Base-by-base conservation (phyloP, 495 filamentous ascomycete genomes). In the Astrocystis sublimbata region DNA sequence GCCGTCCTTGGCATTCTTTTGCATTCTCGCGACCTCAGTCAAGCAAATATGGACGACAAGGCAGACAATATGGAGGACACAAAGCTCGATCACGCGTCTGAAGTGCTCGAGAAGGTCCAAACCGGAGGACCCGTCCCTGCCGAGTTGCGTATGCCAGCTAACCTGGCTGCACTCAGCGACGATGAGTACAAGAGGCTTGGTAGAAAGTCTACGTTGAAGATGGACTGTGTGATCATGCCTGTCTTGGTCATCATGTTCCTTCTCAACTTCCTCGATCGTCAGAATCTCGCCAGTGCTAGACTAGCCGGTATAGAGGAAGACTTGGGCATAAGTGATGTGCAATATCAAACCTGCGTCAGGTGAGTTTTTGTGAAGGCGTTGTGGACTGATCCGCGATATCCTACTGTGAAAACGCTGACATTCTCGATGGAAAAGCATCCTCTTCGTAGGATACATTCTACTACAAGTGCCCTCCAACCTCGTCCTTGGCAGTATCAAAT, bases 391-490 rank as follows among this genome's bases (percentile, higher is more conserved):
- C n/a, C n/a, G n/a, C n/a, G n/a, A n/a, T n/a, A n/a, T n/a, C n/a
- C n/a, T n/a, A n/a, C n/a, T n/a, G n/a, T n/a, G n/a, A n/a, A n/a
- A n/a, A n/a, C n/a, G n/a, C n/a, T n/a, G n/a, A n/a, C n/a, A n/a
- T n/a, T n/a, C n/a, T n/a, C n/a, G n/a, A 36, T 33, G 10, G 28
- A 43, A 12, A 6, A 58, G 55, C 64, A 81, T 83, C 65, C 72
- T 85, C 17, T 83, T 83, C 53, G 79, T 83, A 36, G 79, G 75
- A n/a, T 84, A 82, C 64, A 65, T 66, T 30, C 53, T 56, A 40
- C 62, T 62, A 33, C 65, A 66, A 23, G 58, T 63, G n/a, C 64
- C 61, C 10, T 62, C 67, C 42, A 66, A 66, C 40, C 60, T 70
- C 0, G 26, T 58, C 6, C 66, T 63, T 13, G 54, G 46, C 40